Percentiles rank a stretch among this genome's conserved stretches.
Conservation (phyloP, 2,329 filamentous ascomycete species). For the Exophiala oligosperma region DNA sequence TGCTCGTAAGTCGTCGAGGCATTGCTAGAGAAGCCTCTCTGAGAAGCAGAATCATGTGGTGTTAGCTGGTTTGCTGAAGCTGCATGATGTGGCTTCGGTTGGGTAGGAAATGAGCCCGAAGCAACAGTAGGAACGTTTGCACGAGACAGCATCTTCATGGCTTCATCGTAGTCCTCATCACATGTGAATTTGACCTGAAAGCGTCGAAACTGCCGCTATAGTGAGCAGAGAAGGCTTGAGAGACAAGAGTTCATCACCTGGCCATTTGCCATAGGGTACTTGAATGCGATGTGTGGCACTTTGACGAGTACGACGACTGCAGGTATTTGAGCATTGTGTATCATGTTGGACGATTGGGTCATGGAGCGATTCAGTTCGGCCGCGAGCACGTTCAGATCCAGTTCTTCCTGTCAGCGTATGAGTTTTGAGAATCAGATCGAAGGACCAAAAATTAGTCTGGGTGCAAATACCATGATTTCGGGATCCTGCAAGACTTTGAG, state of each 20-base stretch:
- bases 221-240: conserved; percentile 23
- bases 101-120: conserved; percentile 33
- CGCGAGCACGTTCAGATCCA: conserved; percentile 39
- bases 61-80: conserved; percentile 1
- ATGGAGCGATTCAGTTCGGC: conserved; percentile 29
- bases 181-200: conserved; percentile 47
- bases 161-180: conserved; percentile 42
- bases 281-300: conserved; percentile 47
- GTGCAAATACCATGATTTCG: conserved; percentile 38
- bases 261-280: conserved; percentile 38
- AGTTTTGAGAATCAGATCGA: conserved; percentile 3
- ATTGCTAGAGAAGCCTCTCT: conserved; percentile 7
- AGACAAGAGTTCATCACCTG: conserved; percentile 30
- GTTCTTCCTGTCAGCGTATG: conserved; percentile 39
- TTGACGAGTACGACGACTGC: conserved; percentile 45
- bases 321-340: conserved; percentile 26
- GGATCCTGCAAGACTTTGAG: conserved; percentile 39
- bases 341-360: conserved; percentile 6
- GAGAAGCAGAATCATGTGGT: conserved; percentile 20
- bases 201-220: conserved; percentile 39
- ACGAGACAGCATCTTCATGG: conserved; percentile 41
- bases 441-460: not conserved
- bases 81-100: conserved; percentile 12
- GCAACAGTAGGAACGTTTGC: conserved; percentile 46
- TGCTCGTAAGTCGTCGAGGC: not conserved